phyloP scores from a whole-genome alignment of 1,284 basidiomycete genomes.

The Ustilago bromivora region DNA sequence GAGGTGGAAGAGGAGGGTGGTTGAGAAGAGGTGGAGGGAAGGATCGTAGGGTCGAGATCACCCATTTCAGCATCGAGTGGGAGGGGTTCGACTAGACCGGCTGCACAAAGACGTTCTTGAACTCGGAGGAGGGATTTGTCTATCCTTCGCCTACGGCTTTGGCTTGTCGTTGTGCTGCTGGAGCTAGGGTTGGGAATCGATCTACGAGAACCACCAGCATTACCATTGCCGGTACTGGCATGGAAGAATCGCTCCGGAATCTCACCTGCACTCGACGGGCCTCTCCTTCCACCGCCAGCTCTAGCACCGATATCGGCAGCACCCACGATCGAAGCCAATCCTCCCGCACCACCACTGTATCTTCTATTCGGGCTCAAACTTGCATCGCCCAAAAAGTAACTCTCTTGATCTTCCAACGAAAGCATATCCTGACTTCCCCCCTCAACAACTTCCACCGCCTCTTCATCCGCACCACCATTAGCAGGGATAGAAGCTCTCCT shows the following conservation, averaged over 20 bases:
- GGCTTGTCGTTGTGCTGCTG: background rate
- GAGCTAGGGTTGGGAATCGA: background rate
- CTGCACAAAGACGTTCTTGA: slow-evolving; percentile 59
- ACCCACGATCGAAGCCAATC: slow-evolving; percentile 17
- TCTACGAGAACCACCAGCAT: slow-evolving; percentile 8
- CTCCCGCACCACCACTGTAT: slow-evolving; percentile 8
- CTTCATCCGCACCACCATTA: slow-evolving; percentile 16
- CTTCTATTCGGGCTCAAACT: slow-evolving; percentile 28
- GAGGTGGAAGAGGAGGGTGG: background rate
- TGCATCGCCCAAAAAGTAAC: slow-evolving; percentile 43
- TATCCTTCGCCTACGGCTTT: slow-evolving; percentile 46
- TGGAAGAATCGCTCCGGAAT: slow-evolving; percentile 43
- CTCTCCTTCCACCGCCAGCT: slow-evolving; percentile 13
- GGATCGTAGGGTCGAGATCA: slow-evolving; percentile 57
- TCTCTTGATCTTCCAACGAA: slow-evolving; percentile 47
- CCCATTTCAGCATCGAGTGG: slow-evolving; percentile 64
- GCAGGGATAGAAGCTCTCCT: slow-evolving; percentile 1
- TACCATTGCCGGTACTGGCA: slow-evolving; percentile 10
- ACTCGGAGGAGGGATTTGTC: slow-evolving; percentile 55
- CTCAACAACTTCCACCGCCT: slow-evolving; percentile 4
- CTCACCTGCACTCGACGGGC: slow-evolving; percentile 19
- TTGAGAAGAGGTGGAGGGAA: background rate
- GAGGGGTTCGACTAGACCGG: slow-evolving; percentile 61
- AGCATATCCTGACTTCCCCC: slow-evolving; percentile 40
- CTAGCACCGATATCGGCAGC: slow-evolving; percentile 25